A percentile compares a stretch with the other conserved stretches of the same genome.
Conservation (phyloP, 2,329 filamentous ascomycete species). For the Helotiales sp. region DNA sequence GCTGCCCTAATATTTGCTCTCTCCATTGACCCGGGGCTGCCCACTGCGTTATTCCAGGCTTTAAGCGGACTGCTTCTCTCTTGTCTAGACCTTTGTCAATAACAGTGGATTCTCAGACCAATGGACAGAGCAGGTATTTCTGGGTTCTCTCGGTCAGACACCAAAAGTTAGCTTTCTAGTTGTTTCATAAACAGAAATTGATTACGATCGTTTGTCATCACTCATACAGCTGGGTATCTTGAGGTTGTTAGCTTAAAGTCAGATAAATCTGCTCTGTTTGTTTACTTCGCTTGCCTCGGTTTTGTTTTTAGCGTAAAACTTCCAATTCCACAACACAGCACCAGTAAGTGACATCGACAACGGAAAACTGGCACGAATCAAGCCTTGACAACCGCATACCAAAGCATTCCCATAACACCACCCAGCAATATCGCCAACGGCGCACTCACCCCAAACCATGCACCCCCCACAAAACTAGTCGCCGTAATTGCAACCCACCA, state of each 20-base stretch:
- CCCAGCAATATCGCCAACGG: conserved; percentile 52
- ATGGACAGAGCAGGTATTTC: neutral
- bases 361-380: too few relatives aligned
- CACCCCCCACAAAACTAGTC: conserved; percentile 50
- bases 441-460: conserved; percentile 53
- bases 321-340: neutral
- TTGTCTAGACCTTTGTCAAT: neutral
- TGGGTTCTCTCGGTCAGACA: neutral
- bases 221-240: too few relatives aligned
- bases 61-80: too few relatives aligned
- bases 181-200: too few relatives aligned
- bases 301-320: neutral
- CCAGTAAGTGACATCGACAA: neutral
- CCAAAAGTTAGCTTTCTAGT: neutral
- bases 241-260: neutral
- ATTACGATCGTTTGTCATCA: too few relatives aligned
- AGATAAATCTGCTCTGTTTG: neutral
- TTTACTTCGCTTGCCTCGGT: neutral
- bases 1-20: neutral
- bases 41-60: neutral
- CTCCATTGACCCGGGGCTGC: neutral
- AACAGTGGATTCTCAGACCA: neutral
- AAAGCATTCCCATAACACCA: conserved; percentile 51
- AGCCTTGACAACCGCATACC: conserved; percentile 50
- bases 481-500: conserved; percentile 68